Conservation (phyloP, 768 basidiomycete species). For the Arthromyces matolae region DNA sequence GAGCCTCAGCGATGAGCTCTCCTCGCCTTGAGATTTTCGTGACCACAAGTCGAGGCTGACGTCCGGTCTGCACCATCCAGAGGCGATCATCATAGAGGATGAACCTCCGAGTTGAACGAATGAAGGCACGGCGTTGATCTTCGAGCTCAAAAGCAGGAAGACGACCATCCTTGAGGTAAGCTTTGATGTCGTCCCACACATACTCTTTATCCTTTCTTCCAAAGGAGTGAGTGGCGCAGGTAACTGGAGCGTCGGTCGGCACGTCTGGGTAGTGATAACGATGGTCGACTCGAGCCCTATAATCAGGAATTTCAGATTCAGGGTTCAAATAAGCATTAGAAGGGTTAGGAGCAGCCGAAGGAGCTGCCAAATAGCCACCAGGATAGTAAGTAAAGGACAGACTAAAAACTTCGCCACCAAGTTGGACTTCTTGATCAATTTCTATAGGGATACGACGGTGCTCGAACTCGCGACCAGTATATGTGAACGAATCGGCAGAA, state of each 20-base stretch:
- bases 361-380: too few species aligned
- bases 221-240: constrained; percentile 4
- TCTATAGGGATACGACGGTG: not conserved
- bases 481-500: not conserved
- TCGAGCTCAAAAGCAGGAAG: not conserved
- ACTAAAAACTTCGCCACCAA: not conserved
- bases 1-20: constrained; percentile 21
- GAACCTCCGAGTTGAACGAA: constrained; percentile 7
- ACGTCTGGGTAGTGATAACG: too few species aligned
- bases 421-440: not conserved
- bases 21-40: constrained; percentile 6
- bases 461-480: constrained; percentile 4
- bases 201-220: constrained; percentile 13
- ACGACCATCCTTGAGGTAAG: not conserved
- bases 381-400: too few species aligned
- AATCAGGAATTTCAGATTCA: too few species aligned
- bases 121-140: not conserved
- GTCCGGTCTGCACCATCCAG: constrained; percentile 14
- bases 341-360: too few species aligned
- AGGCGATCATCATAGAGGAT: constrained; percentile 18
- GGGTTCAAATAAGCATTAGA: too few species aligned
- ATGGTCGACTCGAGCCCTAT: too few species aligned
- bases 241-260: too few species aligned
- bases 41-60: constrained; percentile 23
- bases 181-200: not conserved